Conservation (phyloP, 1,284 basidiomycete genomes). For the Ustilago loliicola region DNA sequence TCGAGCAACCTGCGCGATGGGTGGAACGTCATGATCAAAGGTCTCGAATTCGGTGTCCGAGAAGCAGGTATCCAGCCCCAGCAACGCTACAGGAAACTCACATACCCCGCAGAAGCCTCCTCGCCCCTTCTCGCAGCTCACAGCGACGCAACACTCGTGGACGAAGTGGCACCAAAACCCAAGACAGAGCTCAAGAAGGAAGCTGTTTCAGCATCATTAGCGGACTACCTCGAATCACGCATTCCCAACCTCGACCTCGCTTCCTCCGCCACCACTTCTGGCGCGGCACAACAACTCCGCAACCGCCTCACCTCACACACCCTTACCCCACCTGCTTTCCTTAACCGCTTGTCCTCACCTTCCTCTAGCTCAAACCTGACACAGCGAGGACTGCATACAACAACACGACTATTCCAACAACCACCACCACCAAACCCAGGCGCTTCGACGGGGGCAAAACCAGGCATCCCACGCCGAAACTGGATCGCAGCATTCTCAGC, state of each 20-base stretch:
- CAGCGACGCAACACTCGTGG: not conserved
- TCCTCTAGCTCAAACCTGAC: not conserved
- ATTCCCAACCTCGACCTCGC: slow-evolving; percentile 5
- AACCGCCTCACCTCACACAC: slow-evolving; percentile 10
- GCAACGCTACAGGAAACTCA: slow-evolving; percentile 5
- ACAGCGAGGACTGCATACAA: slow-evolving; percentile 16
- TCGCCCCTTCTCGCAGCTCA: not conserved
- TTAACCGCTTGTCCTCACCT: slow-evolving; percentile 13
- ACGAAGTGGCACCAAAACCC: slow-evolving; percentile 26
- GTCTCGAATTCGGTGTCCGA: slow-evolving; percentile 40
- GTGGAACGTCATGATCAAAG: slow-evolving; percentile 48
- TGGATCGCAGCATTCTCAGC: slow-evolving; percentile 52
- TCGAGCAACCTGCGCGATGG: slow-evolving; percentile 44
- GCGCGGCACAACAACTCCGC: slow-evolving; percentile 19
- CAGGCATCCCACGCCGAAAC: slow-evolving; percentile 27
- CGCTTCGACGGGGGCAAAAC: not conserved
- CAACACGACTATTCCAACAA: slow-evolving; percentile 4
- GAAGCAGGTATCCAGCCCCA: slow-evolving; percentile 33
- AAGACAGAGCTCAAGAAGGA: slow-evolving; percentile 20
- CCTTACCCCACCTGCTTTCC: slow-evolving; percentile 11
- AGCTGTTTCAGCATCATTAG: slow-evolving; percentile 16
- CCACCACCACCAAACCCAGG: not conserved
- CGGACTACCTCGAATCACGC: slow-evolving; percentile 26
- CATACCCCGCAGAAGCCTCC: not conserved
- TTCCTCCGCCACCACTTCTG: not conserved